Percentiles rank a stretch among this genome's conserved stretches.
phyloP scores from a whole-genome alignment of 257 asterid genomes.

The Solanum acaule region DNA sequence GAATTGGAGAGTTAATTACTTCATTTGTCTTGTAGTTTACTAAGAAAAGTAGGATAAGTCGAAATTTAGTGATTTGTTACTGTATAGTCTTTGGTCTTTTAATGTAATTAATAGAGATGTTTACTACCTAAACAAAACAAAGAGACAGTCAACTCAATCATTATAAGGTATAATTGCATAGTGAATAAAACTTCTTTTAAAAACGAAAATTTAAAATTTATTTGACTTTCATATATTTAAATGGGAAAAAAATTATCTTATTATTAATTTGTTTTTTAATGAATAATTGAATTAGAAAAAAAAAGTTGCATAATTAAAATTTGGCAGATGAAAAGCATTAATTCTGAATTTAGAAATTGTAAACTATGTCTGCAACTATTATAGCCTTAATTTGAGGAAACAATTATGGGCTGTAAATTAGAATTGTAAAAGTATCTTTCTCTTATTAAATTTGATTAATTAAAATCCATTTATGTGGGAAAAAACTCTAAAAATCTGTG shows the following conservation, averaged over 20 bases:
- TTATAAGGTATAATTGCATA: not conserved
- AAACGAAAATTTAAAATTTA: not conserved
- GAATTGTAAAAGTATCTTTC: too few relatives aligned
- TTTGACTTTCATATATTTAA: not conserved
- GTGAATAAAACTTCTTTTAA: not conserved
- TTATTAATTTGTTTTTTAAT: too few relatives aligned
- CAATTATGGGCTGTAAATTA: not conserved
- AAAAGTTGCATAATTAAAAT: too few relatives aligned
- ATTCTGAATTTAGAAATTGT: not conserved
- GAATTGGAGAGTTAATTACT: not conserved
- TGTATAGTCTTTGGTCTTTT: not conserved
- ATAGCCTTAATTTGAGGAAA: not conserved
- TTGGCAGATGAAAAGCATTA: not conserved
- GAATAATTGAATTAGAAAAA: not conserved
- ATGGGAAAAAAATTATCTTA: not conserved
- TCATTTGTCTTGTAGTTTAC: not conserved
- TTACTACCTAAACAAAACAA: not conserved
- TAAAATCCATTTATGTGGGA: not conserved
- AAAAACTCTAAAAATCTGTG: too few relatives aligned
- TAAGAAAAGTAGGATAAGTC: not conserved
- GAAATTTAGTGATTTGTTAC: not conserved
- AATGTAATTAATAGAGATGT: not conserved
- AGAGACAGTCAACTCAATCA: not conserved
- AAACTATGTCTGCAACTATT: not conserved
- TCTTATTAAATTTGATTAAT: not conserved